Evolutionary conservation across 1,139 yeast genomes (phyloP), one percentile per base, ranked within the genome.

Genomic region (Torulaspora pretoriensis): DNA sequence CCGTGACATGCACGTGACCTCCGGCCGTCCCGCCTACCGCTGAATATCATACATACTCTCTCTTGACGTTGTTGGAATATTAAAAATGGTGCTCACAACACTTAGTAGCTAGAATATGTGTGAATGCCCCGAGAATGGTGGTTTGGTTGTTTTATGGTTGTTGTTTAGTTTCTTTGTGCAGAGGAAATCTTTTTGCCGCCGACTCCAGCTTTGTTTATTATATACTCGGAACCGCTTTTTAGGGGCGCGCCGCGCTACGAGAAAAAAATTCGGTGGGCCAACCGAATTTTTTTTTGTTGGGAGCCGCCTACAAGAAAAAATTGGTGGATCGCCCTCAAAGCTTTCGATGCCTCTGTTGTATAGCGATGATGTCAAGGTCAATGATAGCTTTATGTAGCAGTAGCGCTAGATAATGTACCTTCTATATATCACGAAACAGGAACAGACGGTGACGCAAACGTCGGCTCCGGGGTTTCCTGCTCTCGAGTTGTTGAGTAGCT

Each of bases 181-280:
- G 13, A 12, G 29, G 29, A 38, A n/a, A 17, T 10, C 14, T 13
- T 23, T 27, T 40, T 44, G 47, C 47, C 47, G 46, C 46, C 46
- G 46, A 43, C 41, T 43, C 36, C 34, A 26, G 37, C 17, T 27
- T 31, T 27, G 19, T 35, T 36, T 35, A 31, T 28, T 43, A 35
- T 43, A 43, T 43, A 43, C 30, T 35, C 35, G 35, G 8, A n/a
- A 14, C 28, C 25, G 7, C 6, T 22, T 36, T 38, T 38, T 30
- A 38, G 35, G 41, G 41, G 41, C 35, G 35, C 34, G 27, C 29
- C 14, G 38, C 22, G 42, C 32, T 22, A 14, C 24, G 28, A 14
- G 34, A 30, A 28, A 36, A 36, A 42, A 37, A 32, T 37, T 37
- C 45, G 45, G 45, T 42, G 45, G 45, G 42, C 35, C 39, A 38